phyloP scores from a whole-genome alignment of 2,329 filamentous ascomycete genomes.

The Colletotrichum chlorophyti region DNA sequence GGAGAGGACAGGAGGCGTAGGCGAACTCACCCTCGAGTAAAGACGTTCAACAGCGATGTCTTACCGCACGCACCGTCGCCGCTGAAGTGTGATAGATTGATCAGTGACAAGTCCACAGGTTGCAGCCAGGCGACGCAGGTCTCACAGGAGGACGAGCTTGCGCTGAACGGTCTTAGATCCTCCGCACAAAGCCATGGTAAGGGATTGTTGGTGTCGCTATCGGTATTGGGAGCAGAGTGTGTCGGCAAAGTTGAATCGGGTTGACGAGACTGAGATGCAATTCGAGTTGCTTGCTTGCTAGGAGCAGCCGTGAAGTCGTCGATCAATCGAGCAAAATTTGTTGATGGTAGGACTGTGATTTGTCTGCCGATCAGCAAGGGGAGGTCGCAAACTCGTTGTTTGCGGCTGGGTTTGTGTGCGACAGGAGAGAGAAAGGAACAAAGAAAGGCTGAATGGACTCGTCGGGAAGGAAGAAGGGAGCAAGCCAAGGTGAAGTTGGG shows the following conservation, averaged over 20 bases:
- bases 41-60: conserved; percentile 96
- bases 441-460: conserved; percentile 1
- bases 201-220: background rate
- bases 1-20: background rate
- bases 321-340: background rate
- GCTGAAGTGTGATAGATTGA: conserved; percentile 51
- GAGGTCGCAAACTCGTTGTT: conserved; percentile 8
- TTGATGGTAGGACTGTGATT: conserved; percentile 1
- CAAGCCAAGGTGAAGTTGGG: background rate
- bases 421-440: conserved; percentile 3
- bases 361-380: background rate
- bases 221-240: background rate
- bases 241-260: background rate
- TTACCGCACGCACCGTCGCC: conserved; percentile 97
- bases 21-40: conserved; percentile 84
- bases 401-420: conserved; percentile 7
- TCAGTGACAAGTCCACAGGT: conserved; percentile 19
- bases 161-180: conserved; percentile 87
- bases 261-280: background rate
- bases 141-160: conserved; percentile 92
- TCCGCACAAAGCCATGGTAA: conserved; percentile 57
- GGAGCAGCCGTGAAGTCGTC: background rate
- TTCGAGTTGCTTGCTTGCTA: background rate
- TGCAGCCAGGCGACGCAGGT: conserved; percentile 36
- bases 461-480: background rate